These are phyloP conservation scores for Gymnopilus dilepis DNA, from an alignment of 768 basidiomycete species.

Conservation along the genomic window DNA sequence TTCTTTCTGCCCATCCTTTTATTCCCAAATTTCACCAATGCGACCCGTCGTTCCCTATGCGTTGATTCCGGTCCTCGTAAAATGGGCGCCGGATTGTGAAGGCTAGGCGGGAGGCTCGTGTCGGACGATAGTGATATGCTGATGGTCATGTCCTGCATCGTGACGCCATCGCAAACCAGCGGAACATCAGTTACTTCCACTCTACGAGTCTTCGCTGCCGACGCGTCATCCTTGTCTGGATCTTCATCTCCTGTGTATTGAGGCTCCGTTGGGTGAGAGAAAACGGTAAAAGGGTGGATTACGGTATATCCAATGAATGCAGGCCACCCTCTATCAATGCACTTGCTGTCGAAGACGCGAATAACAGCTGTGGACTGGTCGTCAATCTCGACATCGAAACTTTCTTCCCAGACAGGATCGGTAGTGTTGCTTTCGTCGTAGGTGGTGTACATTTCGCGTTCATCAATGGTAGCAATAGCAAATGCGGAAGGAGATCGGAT, in stretches of 20 bases:
- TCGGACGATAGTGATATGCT: conserved; percentile 22
- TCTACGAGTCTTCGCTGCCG: background rate
- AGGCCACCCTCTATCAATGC: conserved; percentile 25
- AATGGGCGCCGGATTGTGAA: conserved; percentile 10
- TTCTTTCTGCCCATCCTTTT: conserved; percentile 25
- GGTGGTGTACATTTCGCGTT: conserved; percentile 28
- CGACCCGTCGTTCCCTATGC: conserved; percentile 17
- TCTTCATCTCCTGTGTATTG: background rate
- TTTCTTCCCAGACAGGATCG: conserved; percentile 28
- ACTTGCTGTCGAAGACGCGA: conserved; percentile 30
- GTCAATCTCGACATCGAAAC: conserved; percentile 26
- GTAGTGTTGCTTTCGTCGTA: conserved; percentile 17
- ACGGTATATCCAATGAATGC: conserved; percentile 30
- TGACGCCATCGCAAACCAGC: conserved; percentile 20
- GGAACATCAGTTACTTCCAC: conserved; percentile 18
- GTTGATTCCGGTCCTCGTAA: conserved; percentile 6
- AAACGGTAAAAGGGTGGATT: conserved; percentile 24
- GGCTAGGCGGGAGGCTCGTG: conserved; percentile 10
- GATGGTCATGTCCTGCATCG: conserved; percentile 19
- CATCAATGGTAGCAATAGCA: conserved; percentile 28
- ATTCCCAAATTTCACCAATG: conserved; percentile 21
- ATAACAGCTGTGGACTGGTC: conserved; percentile 27
- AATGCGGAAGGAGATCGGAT: conserved; percentile 27
- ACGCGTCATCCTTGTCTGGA: background rate
- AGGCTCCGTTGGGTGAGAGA: conserved; percentile 15